Conservation (phyloP, 805 yeast species). For the Lipomyces oligophaga region DNA sequence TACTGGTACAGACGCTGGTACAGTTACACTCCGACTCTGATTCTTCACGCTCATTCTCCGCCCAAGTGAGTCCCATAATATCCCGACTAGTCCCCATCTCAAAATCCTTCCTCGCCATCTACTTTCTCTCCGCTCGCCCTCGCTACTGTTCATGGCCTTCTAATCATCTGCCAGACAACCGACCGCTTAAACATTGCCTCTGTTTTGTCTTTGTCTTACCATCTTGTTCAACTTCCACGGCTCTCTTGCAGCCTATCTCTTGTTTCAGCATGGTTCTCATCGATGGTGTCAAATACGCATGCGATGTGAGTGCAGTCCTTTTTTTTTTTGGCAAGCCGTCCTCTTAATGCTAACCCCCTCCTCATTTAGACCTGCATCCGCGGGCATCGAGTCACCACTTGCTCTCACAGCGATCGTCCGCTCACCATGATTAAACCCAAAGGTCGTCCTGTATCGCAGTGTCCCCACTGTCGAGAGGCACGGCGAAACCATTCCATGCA, state of each 20-base stretch:
- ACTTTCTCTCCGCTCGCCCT: not conserved
- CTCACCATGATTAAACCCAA: conserved; percentile 91
- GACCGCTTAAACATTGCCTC: not conserved
- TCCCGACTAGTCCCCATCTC: not conserved
- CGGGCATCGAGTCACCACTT: conserved; percentile 93
- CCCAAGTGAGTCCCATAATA: not conserved
- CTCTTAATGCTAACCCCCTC: not conserved
- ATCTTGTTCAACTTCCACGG: not conserved
- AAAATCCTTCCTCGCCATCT: not conserved
- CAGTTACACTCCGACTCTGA: too few relatives aligned
- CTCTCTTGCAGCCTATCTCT: not conserved
- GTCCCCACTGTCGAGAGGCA: conserved; percentile 77
- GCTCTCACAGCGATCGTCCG: conserved; percentile 88
- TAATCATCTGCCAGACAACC: not conserved
- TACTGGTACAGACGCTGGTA: too few relatives aligned
- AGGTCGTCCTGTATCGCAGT: conserved; percentile 93
- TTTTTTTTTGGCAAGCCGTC: not conserved
- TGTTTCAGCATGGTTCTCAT: conserved; percentile 79
- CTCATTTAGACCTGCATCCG: conserved; percentile 59
- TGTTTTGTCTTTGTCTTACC: not conserved
- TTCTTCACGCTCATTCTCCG: too few relatives aligned
- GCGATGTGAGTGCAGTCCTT: conserved; percentile 46
- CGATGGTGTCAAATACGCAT: conserved; percentile 92
- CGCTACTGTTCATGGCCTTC: not conserved
- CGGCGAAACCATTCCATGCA: conserved; percentile 65